A percentile compares a stretch with the other conserved stretches of the same genome.
Conservation (phyloP, 2,329 filamentous ascomycete genomes). For the Aspergillus floridensis region DNA sequence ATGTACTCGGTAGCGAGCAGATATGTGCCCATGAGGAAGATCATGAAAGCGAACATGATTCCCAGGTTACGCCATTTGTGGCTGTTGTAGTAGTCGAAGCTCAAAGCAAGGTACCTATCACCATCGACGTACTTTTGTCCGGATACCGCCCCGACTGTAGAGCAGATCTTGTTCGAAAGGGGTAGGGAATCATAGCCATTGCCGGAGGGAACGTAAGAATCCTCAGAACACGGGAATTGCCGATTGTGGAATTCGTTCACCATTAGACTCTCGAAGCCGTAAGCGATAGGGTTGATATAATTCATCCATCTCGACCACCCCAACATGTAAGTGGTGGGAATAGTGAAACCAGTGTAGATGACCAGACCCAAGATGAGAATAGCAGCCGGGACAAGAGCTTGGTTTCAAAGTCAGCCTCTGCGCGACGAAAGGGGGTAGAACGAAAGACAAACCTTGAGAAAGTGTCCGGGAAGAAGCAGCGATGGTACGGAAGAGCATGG, state of each 20-base stretch:
- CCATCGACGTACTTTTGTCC: slow-evolving; percentile 56
- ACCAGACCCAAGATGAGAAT: slow-evolving; percentile 46
- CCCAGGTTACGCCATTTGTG: slow-evolving; percentile 70
- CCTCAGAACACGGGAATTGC: slow-evolving; percentile 51
- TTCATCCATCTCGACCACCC: slow-evolving; percentile 81
- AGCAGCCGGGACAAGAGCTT: slow-evolving; percentile 57
- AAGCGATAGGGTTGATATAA: slow-evolving; percentile 75
- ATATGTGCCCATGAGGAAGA: slow-evolving; percentile 62
- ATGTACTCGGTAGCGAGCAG: slow-evolving; percentile 63
- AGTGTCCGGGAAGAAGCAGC: slow-evolving; percentile 70
- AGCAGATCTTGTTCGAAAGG: slow-evolving; percentile 53
- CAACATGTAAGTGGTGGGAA: slow-evolving; percentile 61
- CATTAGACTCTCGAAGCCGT: slow-evolving; percentile 77
- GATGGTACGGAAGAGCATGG: slow-evolving; percentile 80
- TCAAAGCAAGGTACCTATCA: slow-evolving; percentile 54
- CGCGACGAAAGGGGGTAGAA: neutral
- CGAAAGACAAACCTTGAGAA: slow-evolving; percentile 30
- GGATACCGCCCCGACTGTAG: slow-evolving; percentile 56
- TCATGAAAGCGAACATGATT: slow-evolving; percentile 63
- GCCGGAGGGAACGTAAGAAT: slow-evolving; percentile 44
- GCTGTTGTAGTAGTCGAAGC: slow-evolving; percentile 56
- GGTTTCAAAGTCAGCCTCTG: neutral
- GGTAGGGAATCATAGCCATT: slow-evolving; percentile 36
- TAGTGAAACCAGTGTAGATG: slow-evolving; percentile 52
- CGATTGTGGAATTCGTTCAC: slow-evolving; percentile 76